A percentile compares a stretch with the other conserved stretches of the same genome.
phyloP scores from a whole-genome alignment of 805 yeast species.

The Kluyveromyces lactis region DNA sequence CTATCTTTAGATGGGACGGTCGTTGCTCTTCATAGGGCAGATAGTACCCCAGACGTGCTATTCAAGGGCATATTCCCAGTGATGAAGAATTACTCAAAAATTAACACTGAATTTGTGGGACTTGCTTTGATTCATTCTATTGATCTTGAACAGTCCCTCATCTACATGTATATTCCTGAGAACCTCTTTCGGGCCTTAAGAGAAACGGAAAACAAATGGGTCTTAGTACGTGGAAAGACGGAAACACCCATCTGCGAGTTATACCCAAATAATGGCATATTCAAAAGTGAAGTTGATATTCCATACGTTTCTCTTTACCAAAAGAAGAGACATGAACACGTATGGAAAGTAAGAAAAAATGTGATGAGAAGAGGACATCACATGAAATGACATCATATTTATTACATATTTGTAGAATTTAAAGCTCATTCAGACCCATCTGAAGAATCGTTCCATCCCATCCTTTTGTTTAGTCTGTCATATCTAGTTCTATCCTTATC shows the following conservation, averaged over 20 bases:
- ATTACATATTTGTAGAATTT: not conserved
- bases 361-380: slow-evolving; percentile 39
- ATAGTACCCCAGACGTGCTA: slow-evolving; percentile 7
- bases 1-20: slow-evolving; percentile 31
- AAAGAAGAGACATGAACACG: slow-evolving; percentile 40
- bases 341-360: slow-evolving; percentile 51
- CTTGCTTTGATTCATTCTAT: slow-evolving; percentile 63
- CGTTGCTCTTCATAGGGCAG: slow-evolving; percentile 25
- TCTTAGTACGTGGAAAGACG: slow-evolving; percentile 54
- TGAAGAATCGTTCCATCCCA: slow-evolving; percentile 55
- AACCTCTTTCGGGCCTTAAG: slow-evolving; percentile 1
- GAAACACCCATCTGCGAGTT: slow-evolving; percentile 57
- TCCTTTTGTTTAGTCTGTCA: slow-evolving; percentile 59
- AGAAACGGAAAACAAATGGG: slow-evolving; percentile 19
- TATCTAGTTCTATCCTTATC: slow-evolving; percentile 75
- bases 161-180: slow-evolving; percentile 53
- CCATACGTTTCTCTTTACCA: slow-evolving; percentile 40
- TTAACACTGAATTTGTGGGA: slow-evolving; percentile 10
- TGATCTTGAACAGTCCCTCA: slow-evolving; percentile 28
- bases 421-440: too few species aligned
- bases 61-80: slow-evolving; percentile 22
- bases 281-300: slow-evolving; percentile 16
- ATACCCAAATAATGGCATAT: slow-evolving; percentile 24
- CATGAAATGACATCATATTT: slow-evolving; percentile 9
- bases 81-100: slow-evolving; percentile 5